Evolutionary conservation across 768 basidiomycete genomes (phyloP).

Genomic region (Tricholoma terreum): DNA sequence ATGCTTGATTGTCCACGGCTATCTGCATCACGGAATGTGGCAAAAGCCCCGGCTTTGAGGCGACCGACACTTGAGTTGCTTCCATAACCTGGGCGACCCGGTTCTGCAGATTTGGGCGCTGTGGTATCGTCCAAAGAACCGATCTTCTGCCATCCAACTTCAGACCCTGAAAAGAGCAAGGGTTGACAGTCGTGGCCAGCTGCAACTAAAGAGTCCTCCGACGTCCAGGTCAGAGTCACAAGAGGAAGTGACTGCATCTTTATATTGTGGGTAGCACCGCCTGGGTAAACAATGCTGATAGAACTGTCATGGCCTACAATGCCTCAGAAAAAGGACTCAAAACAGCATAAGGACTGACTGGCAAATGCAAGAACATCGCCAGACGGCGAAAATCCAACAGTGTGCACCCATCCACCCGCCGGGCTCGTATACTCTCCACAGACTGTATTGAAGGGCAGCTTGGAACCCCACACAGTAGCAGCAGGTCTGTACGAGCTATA

Average conservation of each 20-base stretch:
- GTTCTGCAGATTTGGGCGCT: conserved; percentile 40
- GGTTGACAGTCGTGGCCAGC: conserved; percentile 99
- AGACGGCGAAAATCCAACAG: conserved; percentile 93
- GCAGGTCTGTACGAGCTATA: conserved; percentile 55
- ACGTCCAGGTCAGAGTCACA: conserved; percentile 82
- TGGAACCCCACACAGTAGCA: conserved; percentile 95
- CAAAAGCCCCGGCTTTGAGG: conserved; percentile 91
- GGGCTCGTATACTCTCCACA: conserved; percentile 92
- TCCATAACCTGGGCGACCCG: conserved; percentile 44
- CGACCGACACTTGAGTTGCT: conserved; percentile 56
- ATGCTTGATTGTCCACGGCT: conserved; percentile 55
- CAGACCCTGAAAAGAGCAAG: conserved; percentile 74
- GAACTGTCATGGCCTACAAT: conserved; percentile 90
- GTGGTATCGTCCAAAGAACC: conserved; percentile 87
- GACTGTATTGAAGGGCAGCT: conserved; percentile 95
- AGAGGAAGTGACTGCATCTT: conserved; percentile 77
- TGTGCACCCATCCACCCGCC: conserved; percentile 95
- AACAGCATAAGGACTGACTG: conserved; percentile 54
- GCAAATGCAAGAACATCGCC: conserved; percentile 94
- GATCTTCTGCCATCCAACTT: conserved; percentile 72
- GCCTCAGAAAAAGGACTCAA: neutral
- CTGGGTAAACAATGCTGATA: conserved; percentile 89
- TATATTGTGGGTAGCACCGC: conserved; percentile 72
- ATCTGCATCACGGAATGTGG: conserved; percentile 91
- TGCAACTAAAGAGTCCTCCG: conserved; percentile 79